phyloP scores from a whole-genome alignment of 192 early-diverging fungal species.

The Lunasporangiospora selenospora region DNA sequence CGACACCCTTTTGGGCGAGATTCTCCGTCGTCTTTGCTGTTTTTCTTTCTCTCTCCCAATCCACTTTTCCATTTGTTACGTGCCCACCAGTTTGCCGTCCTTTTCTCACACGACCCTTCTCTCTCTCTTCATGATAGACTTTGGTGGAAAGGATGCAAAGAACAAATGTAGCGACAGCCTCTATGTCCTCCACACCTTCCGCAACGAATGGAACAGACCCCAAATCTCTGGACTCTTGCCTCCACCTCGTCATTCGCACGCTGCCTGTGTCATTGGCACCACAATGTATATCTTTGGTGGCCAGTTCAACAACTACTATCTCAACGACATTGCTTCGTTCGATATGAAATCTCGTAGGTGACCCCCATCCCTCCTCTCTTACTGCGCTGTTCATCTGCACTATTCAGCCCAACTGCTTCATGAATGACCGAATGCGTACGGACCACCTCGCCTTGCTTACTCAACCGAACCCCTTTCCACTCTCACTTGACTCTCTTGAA shows the following conservation, averaged over 20 bases:
- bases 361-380: background rate
- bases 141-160: conserved; percentile 42
- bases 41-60: too few relatives aligned
- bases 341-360: conserved; percentile 57
- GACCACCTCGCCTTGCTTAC: too few relatives aligned
- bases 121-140: conserved; percentile 13
- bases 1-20: too few relatives aligned
- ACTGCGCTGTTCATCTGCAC: background rate
- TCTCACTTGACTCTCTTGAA: background rate
- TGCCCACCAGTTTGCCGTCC: background rate
- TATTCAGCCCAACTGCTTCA: too few relatives aligned
- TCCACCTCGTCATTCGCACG: conserved; percentile 51
- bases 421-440: too few relatives aligned
- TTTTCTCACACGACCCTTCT: background rate
- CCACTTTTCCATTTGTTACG: too few relatives aligned
- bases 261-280: conserved; percentile 52
- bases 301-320: conserved; percentile 50
- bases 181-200: conserved; percentile 34
- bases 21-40: too few relatives aligned
- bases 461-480: background rate
- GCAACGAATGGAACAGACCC: conserved; percentile 46
- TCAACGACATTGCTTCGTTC: conserved; percentile 56
- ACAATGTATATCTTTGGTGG: conserved; percentile 65
- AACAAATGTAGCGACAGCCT: conserved; percentile 44
- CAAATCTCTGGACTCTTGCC: conserved; percentile 25